Conservation (phyloP, 208 protist species). For the Leptomonas seymouri region DNA sequence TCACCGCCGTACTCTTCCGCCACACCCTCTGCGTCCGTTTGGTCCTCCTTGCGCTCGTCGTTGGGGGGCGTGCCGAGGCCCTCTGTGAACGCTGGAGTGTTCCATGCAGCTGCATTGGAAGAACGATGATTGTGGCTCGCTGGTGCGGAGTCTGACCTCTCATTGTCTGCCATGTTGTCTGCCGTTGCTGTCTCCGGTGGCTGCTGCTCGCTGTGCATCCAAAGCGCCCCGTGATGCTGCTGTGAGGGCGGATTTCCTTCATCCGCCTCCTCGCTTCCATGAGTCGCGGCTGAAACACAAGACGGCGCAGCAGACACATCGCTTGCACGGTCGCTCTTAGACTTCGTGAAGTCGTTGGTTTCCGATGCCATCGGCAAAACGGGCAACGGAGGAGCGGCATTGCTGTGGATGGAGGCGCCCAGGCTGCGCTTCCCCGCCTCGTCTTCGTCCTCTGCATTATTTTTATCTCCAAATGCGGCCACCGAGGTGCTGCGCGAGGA, state of each 20-base stretch:
- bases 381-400: background rate
- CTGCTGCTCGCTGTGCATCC: too few species aligned
- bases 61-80: too few species aligned
- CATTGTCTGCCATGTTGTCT: background rate
- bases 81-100: background rate
- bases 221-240: too few species aligned
- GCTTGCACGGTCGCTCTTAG: background rate
- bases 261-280: background rate
- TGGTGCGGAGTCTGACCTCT: background rate
- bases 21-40: background rate
- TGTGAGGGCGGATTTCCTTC: background rate
- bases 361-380: constrained; percentile 6
- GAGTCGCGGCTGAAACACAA: background rate
- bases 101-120: background rate
- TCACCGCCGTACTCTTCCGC: constrained; percentile 9
- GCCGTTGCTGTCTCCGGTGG: background rate
- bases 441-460: background rate
- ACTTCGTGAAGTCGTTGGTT: background rate
- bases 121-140: background rate
- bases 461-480: too few species aligned
- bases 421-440: background rate
- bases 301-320: background rate
- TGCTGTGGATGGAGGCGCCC: background rate
- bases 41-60: background rate
- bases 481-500: too few species aligned